Evolutionary conservation across 805 yeast genomes (phyloP).

Genomic region (Lipomyces spencermartinsiae): DNA sequence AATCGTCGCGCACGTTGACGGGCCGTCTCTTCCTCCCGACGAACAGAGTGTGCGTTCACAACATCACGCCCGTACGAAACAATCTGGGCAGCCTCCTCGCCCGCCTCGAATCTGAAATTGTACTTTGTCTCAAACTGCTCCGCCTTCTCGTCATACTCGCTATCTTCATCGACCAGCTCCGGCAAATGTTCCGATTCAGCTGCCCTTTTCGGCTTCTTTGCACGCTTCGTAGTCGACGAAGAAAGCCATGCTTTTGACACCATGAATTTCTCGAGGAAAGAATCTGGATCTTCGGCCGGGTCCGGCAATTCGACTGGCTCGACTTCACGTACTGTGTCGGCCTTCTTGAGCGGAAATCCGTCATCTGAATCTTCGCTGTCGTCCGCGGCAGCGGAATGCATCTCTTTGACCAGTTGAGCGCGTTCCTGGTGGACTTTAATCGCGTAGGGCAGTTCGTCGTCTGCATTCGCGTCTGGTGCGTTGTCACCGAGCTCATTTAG

Average conservation of each 20-base stretch:
- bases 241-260: conserved; percentile 88
- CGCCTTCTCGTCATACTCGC: conserved; percentile 88
- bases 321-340: conserved; percentile 50
- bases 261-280: conserved; percentile 75
- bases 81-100: conserved; percentile 75
- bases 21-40: conserved; percentile 75
- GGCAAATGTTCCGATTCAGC: conserved; percentile 33
- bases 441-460: conserved; percentile 69
- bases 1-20: conserved; percentile 84
- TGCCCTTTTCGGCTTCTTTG: neutral
- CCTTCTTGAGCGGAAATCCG: conserved; percentile 66
- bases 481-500: conserved; percentile 61
- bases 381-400: conserved; percentile 62
- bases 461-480: conserved; percentile 57
- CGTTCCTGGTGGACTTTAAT: conserved; percentile 79
- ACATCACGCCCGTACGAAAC: conserved; percentile 87
- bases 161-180: conserved; percentile 59
- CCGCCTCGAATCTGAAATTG: conserved; percentile 90
- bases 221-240: conserved; percentile 7
- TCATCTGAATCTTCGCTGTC: conserved; percentile 52
- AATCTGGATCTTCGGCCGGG: conserved; percentile 66
- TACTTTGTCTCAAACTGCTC: conserved; percentile 91
- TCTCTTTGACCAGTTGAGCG: conserved; percentile 73
- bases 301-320: conserved; percentile 61
- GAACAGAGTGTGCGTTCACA: conserved; percentile 75